Percentiles rank a stretch among this genome's conserved stretches.
These are phyloP conservation scores for Takakia lepidozioides DNA, from an alignment of 225 moss, liverwort and hornwort species.

Conservation along the genomic window DNA sequence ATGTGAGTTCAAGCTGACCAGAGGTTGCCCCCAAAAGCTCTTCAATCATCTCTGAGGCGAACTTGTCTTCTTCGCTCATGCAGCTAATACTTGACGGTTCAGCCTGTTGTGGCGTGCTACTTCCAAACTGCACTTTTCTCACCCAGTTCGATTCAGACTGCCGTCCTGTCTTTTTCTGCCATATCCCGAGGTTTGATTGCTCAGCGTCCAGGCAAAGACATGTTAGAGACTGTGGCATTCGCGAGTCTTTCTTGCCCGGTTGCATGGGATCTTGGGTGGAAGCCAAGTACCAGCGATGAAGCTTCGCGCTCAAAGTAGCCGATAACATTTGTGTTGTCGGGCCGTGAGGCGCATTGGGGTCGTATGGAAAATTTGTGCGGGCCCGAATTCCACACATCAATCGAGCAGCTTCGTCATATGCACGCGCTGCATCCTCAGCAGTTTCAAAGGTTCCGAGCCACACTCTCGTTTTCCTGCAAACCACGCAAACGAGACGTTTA, in stretches of 20 bases:
- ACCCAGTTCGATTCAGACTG: slow-evolving; percentile 47
- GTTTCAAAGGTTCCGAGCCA: slow-evolving; percentile 60
- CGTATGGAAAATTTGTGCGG: slow-evolving; percentile 55
- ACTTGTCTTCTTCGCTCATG: slow-evolving; percentile 55
- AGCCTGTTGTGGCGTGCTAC: neutral
- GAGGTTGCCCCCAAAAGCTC: slow-evolving; percentile 27
- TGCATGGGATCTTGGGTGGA: slow-evolving; percentile 26
- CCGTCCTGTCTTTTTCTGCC: slow-evolving; percentile 48
- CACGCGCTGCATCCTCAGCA: slow-evolving; percentile 47
- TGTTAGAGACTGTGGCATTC: slow-evolving; percentile 30
- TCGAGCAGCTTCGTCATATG: slow-evolving; percentile 53
- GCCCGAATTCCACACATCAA: slow-evolving; percentile 55
- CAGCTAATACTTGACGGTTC: slow-evolving; percentile 2
- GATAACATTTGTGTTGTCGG: slow-evolving; percentile 48
- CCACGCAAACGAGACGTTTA: too few relatives aligned
- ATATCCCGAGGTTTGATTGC: slow-evolving; percentile 56
- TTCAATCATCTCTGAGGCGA: slow-evolving; percentile 60
- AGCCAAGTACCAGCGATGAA: slow-evolving; percentile 57
- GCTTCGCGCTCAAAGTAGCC: slow-evolving; percentile 49
- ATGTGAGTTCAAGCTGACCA: slow-evolving; percentile 27
- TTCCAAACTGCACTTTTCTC: slow-evolving; percentile 43
- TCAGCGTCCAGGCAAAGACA: slow-evolving; percentile 51
- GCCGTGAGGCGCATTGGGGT: slow-evolving; percentile 32
- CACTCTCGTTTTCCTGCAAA: slow-evolving; percentile 46
- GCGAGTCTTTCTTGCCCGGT: slow-evolving; percentile 1